Evolutionary conservation across 495 filamentous ascomycete species (phyloP), one percentile per base, ranked within the genome.

Genomic region (Penicillium bovifimosum): DNA sequence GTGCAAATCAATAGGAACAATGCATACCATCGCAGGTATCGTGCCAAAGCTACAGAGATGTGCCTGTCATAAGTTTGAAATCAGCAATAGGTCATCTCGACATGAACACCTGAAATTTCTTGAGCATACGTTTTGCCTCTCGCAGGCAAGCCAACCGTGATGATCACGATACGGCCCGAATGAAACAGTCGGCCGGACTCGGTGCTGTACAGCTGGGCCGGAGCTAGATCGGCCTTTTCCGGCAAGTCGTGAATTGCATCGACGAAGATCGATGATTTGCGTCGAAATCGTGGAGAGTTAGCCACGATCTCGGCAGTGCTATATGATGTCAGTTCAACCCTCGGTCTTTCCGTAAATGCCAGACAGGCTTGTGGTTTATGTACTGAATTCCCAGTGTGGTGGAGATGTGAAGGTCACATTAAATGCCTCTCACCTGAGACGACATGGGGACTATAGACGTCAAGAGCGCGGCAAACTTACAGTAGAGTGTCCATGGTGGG

Each of bases 131-230:
- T 99, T 74, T 99, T 99, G 26, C 95, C 95, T 69, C 95, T 85
- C 29, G 95, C 95, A 40, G 95, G 95, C 36, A 96, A 80, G 46
- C 95, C 95, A 62, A 97, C 95, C 58, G 95, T 96, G 46, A 92
- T 92, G 51, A 99, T 97, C 34, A 90, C 91, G 58, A 99, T 97
- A 29, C 91, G 82, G 38, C 95, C 95, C 6, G 93, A 96, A 69
- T 99, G 95, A 65, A 97, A 99, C 20, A 99, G 82, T 17, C 92
- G 81, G 43, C 95, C 95, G 32, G 92, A 96, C 77, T 96, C 91
- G 16, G 95, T 99, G 66, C 90, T 96, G 68, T 99, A 99, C 20
- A 99, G 76, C 72, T 99, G 95, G 51, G 95, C 95, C 13, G 95
- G 95, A 3, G 95, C 95, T 73, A 95, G 82, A 50, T 90, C 85